A percentile compares a stretch with the other conserved stretches of the same genome.
phyloP scores from a whole-genome alignment of 371 early-diverging fungal genomes.

The Pancytospora epiphaga region DNA sequence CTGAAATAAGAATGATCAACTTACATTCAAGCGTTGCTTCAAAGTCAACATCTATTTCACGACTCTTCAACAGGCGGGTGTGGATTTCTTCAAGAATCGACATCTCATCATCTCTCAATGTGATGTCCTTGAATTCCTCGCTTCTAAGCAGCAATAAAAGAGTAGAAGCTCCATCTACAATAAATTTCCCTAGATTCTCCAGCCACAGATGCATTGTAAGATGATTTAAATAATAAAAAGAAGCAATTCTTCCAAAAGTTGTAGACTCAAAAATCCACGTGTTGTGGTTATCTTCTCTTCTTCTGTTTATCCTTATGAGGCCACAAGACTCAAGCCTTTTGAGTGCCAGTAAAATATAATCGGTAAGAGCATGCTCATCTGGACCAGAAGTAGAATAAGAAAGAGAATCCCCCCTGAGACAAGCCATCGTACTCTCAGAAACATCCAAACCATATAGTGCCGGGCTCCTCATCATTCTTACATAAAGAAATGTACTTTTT shows the following conservation, averaged over 20 bases:
- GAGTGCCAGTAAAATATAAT: slow-evolving; percentile 44
- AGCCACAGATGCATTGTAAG: slow-evolving; percentile 43
- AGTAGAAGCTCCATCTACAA: slow-evolving; percentile 4
- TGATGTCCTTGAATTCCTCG: slow-evolving; percentile 41
- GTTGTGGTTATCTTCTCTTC: neutral
- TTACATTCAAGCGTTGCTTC: slow-evolving; percentile 23
- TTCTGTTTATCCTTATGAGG: slow-evolving; percentile 33
- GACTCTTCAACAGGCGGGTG: neutral
- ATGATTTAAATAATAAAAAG: slow-evolving; percentile 44
- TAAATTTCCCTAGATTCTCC: slow-evolving; percentile 5
- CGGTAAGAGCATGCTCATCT: slow-evolving; percentile 29
- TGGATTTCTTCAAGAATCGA: neutral
- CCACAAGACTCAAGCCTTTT: slow-evolving; percentile 37
- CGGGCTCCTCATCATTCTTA: slow-evolving; percentile 67
- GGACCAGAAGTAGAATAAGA: slow-evolving; percentile 68
- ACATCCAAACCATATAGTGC: slow-evolving; percentile 60
- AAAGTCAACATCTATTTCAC: slow-evolving; percentile 16
- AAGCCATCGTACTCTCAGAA: slow-evolving; percentile 71
- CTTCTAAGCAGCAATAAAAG: slow-evolving; percentile 17
- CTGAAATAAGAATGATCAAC: slow-evolving; percentile 21
- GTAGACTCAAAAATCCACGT: slow-evolving; percentile 35
- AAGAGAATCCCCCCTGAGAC: slow-evolving; percentile 68
- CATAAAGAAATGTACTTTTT: slow-evolving; percentile 83
- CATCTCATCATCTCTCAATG: slow-evolving; percentile 39
- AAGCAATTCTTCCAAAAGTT: slow-evolving; percentile 40